Conservation (phyloP, 768 basidiomycete species). For the Hemileccinum rubropunctum region DNA sequence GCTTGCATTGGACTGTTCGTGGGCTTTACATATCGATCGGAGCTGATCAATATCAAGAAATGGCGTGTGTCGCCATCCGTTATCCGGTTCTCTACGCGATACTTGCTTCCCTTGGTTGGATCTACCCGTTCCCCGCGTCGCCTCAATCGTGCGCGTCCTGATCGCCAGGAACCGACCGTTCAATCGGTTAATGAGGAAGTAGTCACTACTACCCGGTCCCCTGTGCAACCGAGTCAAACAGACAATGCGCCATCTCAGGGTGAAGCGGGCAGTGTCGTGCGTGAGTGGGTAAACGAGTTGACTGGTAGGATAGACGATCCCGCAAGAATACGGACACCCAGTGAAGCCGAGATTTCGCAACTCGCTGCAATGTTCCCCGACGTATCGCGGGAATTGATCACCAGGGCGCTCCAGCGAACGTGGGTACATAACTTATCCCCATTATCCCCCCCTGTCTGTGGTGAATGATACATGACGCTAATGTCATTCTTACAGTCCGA, state of each 20-base stretch:
- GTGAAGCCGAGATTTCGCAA: constrained; percentile 72
- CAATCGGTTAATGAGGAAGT: constrained; percentile 53
- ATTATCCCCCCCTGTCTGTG: no score
- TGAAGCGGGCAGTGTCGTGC: constrained; percentile 47
- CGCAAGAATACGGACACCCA: constrained; percentile 65
- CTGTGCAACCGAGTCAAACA: constrained; percentile 24
- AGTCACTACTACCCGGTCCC: constrained; percentile 55
- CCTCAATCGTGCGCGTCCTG: constrained; percentile 73
- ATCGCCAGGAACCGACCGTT: constrained; percentile 27
- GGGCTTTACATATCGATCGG: constrained; percentile 82
- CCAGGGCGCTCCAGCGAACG: constrained; percentile 82
- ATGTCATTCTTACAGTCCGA: constrained; percentile 47
- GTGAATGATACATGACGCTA: neutral
- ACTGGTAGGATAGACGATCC: constrained; percentile 60
- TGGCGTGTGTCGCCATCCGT: constrained; percentile 71
- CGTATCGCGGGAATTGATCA: constrained; percentile 65
- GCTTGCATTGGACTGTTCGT: constrained; percentile 63
- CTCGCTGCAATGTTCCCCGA: constrained; percentile 84
- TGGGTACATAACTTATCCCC: constrained; percentile 34
- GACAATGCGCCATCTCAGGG: constrained; percentile 18
- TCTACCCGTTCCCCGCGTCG: constrained; percentile 60
- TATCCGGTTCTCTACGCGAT: constrained; percentile 52
- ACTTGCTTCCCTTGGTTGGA: constrained; percentile 67
- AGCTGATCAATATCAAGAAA: constrained; percentile 71
- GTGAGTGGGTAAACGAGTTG: constrained; percentile 79